A percentile compares a stretch with the other conserved stretches of the same genome.
These are phyloP conservation scores for Stachybotrys chlorohalonatus DNA, from an alignment of 2,329 filamentous ascomycete species.

Conservation along the genomic window DNA sequence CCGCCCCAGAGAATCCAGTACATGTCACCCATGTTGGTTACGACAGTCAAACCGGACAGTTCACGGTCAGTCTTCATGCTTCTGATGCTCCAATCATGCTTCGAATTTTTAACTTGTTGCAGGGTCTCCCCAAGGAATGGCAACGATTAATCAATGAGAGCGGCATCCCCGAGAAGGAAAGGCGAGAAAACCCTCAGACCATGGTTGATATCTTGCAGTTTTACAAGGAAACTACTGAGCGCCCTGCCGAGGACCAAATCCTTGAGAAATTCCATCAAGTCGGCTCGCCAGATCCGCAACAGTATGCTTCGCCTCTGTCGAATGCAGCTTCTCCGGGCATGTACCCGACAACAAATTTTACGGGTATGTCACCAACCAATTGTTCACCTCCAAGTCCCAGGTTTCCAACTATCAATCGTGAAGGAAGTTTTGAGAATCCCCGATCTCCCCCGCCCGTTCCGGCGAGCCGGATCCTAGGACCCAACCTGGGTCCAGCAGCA, in stretches of 20 bases:
- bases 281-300: constrained; percentile 46
- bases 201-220: constrained; percentile 94
- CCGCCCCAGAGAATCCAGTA: constrained; percentile 94
- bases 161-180: constrained; percentile 91
- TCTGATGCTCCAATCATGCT: constrained; percentile 8
- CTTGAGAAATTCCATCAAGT: constrained; percentile 96
- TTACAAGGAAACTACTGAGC: constrained; percentile 88
- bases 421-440: constrained; percentile 96
- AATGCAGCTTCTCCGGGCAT: constrained; percentile 41
- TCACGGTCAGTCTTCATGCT: constrained; percentile 59
- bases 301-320: constrained; percentile 31
- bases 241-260: constrained; percentile 71
- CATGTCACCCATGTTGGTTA: constrained; percentile 98
- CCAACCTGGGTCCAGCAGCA: constrained; percentile 12
- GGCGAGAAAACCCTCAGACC: constrained; percentile 90
- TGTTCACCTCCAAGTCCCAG: constrained; percentile 78
- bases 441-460: constrained; percentile 87
- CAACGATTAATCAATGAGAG: constrained; percentile 91
- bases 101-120: constrained; percentile 10
- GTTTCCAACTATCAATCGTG: constrained; percentile 75
- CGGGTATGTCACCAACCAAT: constrained; percentile 52
- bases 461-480: constrained; percentile 34
- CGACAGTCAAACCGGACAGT: constrained; percentile 91
- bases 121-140: constrained; percentile 97
- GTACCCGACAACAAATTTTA: constrained; percentile 44